Evolutionary conservation across 495 filamentous ascomycete species (phyloP), one percentile per base, ranked within the genome.

Genomic region (Xylaria longipes): DNA sequence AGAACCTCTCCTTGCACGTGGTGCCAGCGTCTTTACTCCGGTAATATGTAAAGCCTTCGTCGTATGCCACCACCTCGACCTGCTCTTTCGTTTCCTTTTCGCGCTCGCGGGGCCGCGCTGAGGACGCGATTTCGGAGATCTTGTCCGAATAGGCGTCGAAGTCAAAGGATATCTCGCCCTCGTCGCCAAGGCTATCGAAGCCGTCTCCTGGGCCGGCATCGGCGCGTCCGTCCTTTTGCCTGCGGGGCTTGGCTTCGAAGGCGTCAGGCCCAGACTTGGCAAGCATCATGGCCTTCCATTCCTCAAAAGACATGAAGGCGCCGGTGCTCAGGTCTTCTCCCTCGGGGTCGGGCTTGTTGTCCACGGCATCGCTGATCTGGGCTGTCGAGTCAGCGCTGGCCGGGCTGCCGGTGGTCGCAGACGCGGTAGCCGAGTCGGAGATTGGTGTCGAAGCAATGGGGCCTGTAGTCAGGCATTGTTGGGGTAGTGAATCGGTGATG

Each of bases 251-350:
- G 35, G 94, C 86, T 73, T 91, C 88, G 68, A 96, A 90, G 11
- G 89, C 89, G 27, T 94, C 94, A 76, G 97, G 95, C 3, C 94
- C 96, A 5, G 89, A 91, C 76, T 93, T 93, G 43, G 90, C 93
- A 15, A 98, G 84, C 80, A 97, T 97, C 84, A 95, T 93, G 76
- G 92, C 93, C 82, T 97, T 98, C 96, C 96, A 99, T 73, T 98
- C 95, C 77, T 98, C 96, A 75, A 99, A 99, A 0, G 96, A 98
- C 64, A 99, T 91, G 77, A 99, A 98, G 39, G 93, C 91, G 37
- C 90, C 91, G 46, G 92, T 91, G 74, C 95, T 92, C 9, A 97
- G 87, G 22, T 92, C 89, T 66, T 83, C 74, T 14, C 72, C 74
- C 39, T 79, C 76, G 9, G 72, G 69, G 46, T 78, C 76, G 15